Evolutionary conservation across 768 basidiomycete genomes (phyloP).

Genomic region (Phlebiopsis gigantea): DNA sequence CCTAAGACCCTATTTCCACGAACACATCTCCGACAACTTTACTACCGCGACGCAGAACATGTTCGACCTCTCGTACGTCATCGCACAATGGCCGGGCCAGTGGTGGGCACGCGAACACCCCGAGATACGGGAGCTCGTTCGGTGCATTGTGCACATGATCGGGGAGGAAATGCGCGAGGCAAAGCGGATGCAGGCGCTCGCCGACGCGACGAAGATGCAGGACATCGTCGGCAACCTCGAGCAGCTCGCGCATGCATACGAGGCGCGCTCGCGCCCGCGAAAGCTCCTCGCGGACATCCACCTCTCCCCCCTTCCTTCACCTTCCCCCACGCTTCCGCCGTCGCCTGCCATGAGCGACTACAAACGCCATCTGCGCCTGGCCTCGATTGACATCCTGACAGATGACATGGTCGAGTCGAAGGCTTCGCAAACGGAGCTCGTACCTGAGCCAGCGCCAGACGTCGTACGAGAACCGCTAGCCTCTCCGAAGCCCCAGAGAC

Average conservation of each 20-base stretch:
- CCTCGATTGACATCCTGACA: conserved; percentile 9
- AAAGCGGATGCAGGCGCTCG: conserved; percentile 33
- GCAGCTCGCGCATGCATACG: conserved; percentile 35
- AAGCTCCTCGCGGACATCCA: conserved; percentile 12
- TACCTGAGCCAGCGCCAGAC: not conserved
- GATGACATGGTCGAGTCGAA: conserved; percentile 10
- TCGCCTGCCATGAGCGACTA: conserved; percentile 6
- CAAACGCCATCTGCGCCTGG: conserved; percentile 8
- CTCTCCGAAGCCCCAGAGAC: not conserved
- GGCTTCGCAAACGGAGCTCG: conserved; percentile 4
- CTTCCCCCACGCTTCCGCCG: conserved; percentile 12
- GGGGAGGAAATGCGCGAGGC: conserved; percentile 61
- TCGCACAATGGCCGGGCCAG: conserved; percentile 54
- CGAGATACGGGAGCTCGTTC: conserved; percentile 56
- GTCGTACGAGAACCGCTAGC: not conserved
- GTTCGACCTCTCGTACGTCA: conserved; percentile 29
- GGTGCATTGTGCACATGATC: conserved; percentile 52
- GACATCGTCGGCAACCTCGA: conserved; percentile 47
- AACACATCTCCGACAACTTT: conserved; percentile 36
- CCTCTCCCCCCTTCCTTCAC: conserved; percentile 19
- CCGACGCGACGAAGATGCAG: conserved; percentile 45
- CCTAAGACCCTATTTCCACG: conserved; percentile 67
- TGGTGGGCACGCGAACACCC: conserved; percentile 63
- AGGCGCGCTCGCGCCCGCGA: conserved; percentile 16
- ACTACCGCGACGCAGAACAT: conserved; percentile 32